Base-by-base conservation (phyloP, 495 filamentous ascomycete species). In the Rhizodiscina lignyota region DNA sequence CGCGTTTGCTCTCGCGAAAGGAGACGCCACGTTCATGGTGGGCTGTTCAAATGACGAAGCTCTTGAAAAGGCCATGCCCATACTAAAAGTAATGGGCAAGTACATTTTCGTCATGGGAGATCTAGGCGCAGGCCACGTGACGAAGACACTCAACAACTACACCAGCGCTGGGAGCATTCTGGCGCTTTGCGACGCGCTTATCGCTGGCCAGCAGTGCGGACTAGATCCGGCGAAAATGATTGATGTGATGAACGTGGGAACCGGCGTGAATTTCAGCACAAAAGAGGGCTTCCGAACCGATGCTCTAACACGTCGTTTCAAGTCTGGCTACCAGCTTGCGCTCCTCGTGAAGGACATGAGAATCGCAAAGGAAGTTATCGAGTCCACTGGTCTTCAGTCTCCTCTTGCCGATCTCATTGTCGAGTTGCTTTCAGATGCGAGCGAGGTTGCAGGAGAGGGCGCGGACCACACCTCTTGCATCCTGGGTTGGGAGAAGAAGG, bases 111-210 rank as follows among this genome's bases (percentile, higher is more conserved):
- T 29, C 43, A 48, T 53, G 43, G 50, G 50, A 12, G 23, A 35
- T 18, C 33, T 50, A 2, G 50, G 50, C 3, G 29, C 45, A 18
- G 50, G 50, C 4, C 50, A 53, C 28, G 48, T 40, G 27, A 53
- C 50, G 50, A 53, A 53, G 47, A 53, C 50, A 18, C 32, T 53
- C 36, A 53, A 53, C 41, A 53, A 50, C 41, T 53, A 53, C 21
- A 39, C 45, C 39, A 50, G 45, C 39, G 50, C 47, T 1, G 37
- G 37, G 10, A 18, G 38, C 21, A 50, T 53, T 23, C 47, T 49
- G 20, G 50, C 50, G 1, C 36, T 53, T 3, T 42, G 41, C 27
- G 50, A 53, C 22, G 46, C 47, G 29, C 36, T 53, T 13, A 43
- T 47, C 8, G 38, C 44, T 6, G 50, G 50, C 12, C 38, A 50